Evolutionary conservation across 139 green algal genomes (phyloP).

Genomic region (Pleodorina starrii): DNA sequence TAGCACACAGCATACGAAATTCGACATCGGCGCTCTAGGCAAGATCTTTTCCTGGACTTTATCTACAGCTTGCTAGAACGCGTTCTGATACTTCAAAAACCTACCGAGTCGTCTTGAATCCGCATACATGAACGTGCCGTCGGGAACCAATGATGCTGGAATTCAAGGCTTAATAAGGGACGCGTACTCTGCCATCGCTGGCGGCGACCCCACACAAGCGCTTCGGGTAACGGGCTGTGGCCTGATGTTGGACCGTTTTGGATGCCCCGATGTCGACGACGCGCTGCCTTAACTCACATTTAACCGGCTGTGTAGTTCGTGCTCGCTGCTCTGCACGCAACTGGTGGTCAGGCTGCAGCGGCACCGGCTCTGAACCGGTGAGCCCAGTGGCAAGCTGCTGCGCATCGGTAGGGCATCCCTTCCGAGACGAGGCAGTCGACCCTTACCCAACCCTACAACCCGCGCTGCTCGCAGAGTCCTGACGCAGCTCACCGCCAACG

Average conservation of each 20-base stretch:
- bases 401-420: too few species aligned
- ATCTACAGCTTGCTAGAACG: too few species aligned
- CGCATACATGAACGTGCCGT: neutral
- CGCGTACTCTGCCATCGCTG: neutral
- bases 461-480: neutral
- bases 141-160: neutral
- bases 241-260: too few species aligned
- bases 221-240: conserved; percentile 13
- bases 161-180: neutral
- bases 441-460: too few species aligned
- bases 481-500: neutral
- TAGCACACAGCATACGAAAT: too few species aligned
- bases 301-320: conserved; percentile 23
- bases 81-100: too few species aligned
- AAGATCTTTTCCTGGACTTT: too few species aligned
- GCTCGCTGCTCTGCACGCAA: neutral
- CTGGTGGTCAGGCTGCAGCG: neutral
- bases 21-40: too few species aligned
- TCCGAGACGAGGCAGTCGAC: too few species aligned
- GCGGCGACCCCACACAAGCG: conserved; percentile 10
- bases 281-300: too few species aligned
- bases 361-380: conserved; percentile 21
- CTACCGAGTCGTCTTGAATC: too few species aligned
- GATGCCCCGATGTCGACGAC: too few species aligned
- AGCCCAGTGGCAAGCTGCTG: neutral